Base-by-base conservation (phyloP, 495 filamentous ascomycete species). In the Penicillium ucsense region DNA sequence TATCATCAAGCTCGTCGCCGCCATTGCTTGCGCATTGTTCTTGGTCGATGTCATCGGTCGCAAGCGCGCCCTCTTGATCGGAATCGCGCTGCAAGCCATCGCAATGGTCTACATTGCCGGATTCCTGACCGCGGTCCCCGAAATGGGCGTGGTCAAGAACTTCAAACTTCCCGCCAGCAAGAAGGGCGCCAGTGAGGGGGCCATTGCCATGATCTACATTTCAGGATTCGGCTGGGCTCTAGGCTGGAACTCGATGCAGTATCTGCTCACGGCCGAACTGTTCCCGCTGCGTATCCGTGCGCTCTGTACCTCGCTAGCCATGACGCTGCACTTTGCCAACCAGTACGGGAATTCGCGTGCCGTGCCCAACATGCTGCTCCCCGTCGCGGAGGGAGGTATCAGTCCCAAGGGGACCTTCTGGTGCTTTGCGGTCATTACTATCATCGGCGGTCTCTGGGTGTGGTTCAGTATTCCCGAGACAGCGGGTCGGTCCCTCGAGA, bases 211-310 rank as follows among this genome's bases (percentile, higher is more conserved):
- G 76, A 83, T 86, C 43, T 86, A 80, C 51, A 34, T 86, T 37
- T 81, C 75, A 0, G 81, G 80, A 3, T 61, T 77, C 10, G 82
- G 84, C 2, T 88, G 84, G 83, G 82, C 83, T 0, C 66, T 86
- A 0, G 84, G 84, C 41, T 88, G 83, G 82, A 86, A 86, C 56
- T 75, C 71, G 4, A 84, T 86, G 70, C 85, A 85, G 54, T 89
- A 87, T 49, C 73, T 89, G 2, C 71, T 88, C 41, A 86, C 82
- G 27, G 80, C 83, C 0, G 85, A 89, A 57, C 73, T 89, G 32
- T 89, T 85, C 64, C 84, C 85, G 3, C 66, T 86, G 31, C 64
- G 71, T 4, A 74, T 74, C 47, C 70, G 70, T 27, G 70, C 70
- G 5, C 53, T 74, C 27, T 61, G 61, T 6, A 72, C 68, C 0